phyloP scores from a whole-genome alignment of 495 filamentous ascomycete species.

The Trichodelitschia bisporula region DNA sequence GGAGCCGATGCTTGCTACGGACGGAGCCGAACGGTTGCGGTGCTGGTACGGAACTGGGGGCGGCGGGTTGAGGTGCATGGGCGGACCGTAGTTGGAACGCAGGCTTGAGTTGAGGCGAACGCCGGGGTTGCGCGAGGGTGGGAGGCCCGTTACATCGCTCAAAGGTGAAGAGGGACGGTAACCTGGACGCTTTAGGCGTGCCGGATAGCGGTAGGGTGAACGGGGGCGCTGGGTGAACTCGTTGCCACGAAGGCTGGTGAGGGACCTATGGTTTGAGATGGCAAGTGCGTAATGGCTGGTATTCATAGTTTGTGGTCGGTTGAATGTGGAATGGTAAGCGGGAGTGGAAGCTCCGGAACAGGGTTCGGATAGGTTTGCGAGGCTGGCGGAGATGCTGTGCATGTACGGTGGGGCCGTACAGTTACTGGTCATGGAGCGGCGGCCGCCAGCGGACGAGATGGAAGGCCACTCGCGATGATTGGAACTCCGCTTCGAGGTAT shows the following conservation, averaged over 20 bases:
- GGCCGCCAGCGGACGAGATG: conserved; percentile 4
- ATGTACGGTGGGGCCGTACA: conserved; percentile 4
- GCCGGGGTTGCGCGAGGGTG: too few species aligned
- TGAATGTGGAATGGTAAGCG: too few species aligned
- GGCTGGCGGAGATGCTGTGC: too few species aligned
- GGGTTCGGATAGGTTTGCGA: too few species aligned
- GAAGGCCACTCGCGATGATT: conserved; percentile 7
- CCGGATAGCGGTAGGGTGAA: conserved; percentile 37
- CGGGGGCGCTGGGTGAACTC: conserved; percentile 25
- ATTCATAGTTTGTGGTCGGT: too few species aligned
- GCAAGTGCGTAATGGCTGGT: too few species aligned
- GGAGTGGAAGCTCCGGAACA: too few species aligned
- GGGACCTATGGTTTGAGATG: conserved; percentile 27
- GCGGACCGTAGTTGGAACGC: neutral
- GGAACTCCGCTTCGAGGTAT: conserved; percentile 2
- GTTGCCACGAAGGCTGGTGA: conserved; percentile 22
- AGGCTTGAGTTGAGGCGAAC: neutral
- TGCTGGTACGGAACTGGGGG: neutral
- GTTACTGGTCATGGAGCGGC: conserved; percentile 5
- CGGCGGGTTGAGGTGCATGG: neutral
- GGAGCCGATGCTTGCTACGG: too few species aligned
- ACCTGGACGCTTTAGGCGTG: conserved; percentile 36
- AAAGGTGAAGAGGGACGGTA: conserved; percentile 37
- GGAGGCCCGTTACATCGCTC: conserved; percentile 15
- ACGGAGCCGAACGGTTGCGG: too few species aligned